Evolutionary conservation across 2,329 filamentous ascomycete species (phyloP).

Genomic region (Monilinia aucupariae): DNA sequence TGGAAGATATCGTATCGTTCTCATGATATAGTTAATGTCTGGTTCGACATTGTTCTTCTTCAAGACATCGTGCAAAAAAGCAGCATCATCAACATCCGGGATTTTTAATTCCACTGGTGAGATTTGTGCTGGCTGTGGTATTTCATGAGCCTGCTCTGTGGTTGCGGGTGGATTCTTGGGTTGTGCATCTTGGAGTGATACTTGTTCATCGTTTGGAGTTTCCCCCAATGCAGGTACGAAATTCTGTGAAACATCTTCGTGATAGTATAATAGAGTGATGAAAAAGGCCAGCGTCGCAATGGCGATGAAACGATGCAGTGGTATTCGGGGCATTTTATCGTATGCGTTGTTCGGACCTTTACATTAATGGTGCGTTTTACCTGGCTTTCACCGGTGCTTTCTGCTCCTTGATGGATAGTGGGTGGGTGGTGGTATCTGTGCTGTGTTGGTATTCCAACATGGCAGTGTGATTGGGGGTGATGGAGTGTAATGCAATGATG

Average conservation of each 20-base stretch:
- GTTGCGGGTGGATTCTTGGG: background rate
- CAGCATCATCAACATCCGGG: conserved; percentile 21
- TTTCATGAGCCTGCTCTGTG: conserved; percentile 2
- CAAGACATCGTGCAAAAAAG: conserved; percentile 27
- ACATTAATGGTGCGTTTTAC: too few relatives aligned
- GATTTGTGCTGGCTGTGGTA: background rate
- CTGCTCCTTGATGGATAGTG: background rate
- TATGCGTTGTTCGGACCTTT: too few relatives aligned
- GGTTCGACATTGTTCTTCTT: conserved; percentile 28
- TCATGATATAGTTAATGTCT: conserved; percentile 30
- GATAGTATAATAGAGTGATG: conserved; percentile 12
- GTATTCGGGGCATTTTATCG: conserved; percentile 16
- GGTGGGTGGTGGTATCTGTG: too few relatives aligned
- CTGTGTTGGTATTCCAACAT: background rate
- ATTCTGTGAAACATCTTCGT: conserved; percentile 9
- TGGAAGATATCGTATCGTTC: conserved; percentile 31
- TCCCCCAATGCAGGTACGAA: conserved; percentile 7
- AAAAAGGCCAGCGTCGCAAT: conserved; percentile 8
- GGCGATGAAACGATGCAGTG: conserved; percentile 10
- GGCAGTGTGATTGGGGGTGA: too few relatives aligned
- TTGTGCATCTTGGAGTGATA: background rate
- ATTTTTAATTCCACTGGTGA: background rate
- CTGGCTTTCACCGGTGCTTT: too few relatives aligned
- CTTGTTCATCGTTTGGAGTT: conserved; percentile 4
- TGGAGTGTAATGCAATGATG: background rate